Conservation (phyloP, 257 asterid species). For the Mitragyna speciosa region DNA sequence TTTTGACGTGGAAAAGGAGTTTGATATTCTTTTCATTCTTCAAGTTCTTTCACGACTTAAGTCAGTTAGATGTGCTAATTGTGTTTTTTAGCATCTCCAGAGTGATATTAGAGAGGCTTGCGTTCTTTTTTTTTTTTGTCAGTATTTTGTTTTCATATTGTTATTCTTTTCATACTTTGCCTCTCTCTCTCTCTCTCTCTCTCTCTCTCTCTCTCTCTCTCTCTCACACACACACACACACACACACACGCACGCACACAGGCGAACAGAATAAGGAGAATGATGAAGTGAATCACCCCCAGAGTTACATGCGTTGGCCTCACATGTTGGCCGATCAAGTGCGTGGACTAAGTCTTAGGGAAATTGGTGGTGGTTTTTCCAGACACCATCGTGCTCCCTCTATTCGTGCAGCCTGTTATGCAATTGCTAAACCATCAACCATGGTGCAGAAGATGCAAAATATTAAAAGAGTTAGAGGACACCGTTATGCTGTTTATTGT, state of each 20-base stretch:
- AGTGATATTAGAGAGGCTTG: background rate
- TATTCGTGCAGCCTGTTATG: slow-evolving; percentile 83
- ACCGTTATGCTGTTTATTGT: slow-evolving; percentile 91
- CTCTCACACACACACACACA: too few relatives aligned
- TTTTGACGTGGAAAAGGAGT: background rate
- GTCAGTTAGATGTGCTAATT: background rate
- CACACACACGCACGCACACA: too few relatives aligned
- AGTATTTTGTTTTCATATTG: slow-evolving; percentile 22
- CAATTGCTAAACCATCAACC: slow-evolving; percentile 90
- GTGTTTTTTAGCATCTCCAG: background rate
- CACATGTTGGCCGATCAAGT: slow-evolving; percentile 88
- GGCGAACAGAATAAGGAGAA: slow-evolving; percentile 59
- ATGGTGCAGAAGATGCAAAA: slow-evolving; percentile 95
- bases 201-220: slow-evolving; percentile 33
- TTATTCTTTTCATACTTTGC: background rate
- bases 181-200: slow-evolving; percentile 29
- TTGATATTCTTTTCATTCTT: background rate
- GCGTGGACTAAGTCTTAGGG: slow-evolving; percentile 84
- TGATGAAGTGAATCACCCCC: slow-evolving; percentile 49
- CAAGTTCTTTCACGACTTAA: background rate
- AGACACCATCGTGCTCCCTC: slow-evolving; percentile 96
- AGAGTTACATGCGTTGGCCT: slow-evolving; percentile 85
- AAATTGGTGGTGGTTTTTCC: slow-evolving; percentile 91
- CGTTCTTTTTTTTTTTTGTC: background rate
- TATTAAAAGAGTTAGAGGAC: slow-evolving; percentile 73